Conservation (phyloP, 768 basidiomycete genomes). For the Lentinula edodes region DNA sequence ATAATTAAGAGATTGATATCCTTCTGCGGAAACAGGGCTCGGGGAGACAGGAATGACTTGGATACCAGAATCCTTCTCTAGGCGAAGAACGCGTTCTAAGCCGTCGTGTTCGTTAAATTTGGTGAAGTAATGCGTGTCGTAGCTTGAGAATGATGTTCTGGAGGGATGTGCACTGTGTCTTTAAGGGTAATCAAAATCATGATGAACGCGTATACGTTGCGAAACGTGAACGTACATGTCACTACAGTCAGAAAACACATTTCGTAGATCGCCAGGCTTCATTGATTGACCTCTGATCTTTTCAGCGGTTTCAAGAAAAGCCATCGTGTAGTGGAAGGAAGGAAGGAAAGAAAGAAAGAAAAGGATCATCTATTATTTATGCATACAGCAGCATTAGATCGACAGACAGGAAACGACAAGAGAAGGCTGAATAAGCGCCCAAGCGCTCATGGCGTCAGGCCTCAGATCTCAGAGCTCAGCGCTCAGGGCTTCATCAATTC, state of each 20-base stretch:
- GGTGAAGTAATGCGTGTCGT: constrained; percentile 12
- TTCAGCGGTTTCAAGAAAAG: neutral
- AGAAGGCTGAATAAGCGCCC: neutral
- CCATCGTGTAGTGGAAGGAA: neutral
- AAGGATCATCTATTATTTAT: neutral
- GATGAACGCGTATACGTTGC: neutral
- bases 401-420: neutral
- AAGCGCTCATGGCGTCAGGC: too few relatives aligned
- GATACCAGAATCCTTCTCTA: constrained; percentile 15
- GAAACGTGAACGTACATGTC: neutral
- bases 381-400: neutral
- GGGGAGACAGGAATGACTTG: constrained; percentile 14
- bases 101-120: constrained; percentile 15
- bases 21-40: constrained; percentile 14
- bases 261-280: neutral
- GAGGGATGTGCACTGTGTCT: constrained; percentile 13
- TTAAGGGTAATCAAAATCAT: neutral
- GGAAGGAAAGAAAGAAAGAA: neutral
- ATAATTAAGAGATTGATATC: constrained; percentile 13
- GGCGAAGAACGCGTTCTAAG: constrained; percentile 18
- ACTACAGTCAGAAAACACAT: neutral
- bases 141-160: constrained; percentile 2
- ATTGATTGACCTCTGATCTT: neutral
- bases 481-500: too few relatives aligned
- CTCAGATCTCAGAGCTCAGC: too few relatives aligned